phyloP scores from a whole-genome alignment of 2,329 filamentous ascomycete species.

The Apiospora marii region DNA sequence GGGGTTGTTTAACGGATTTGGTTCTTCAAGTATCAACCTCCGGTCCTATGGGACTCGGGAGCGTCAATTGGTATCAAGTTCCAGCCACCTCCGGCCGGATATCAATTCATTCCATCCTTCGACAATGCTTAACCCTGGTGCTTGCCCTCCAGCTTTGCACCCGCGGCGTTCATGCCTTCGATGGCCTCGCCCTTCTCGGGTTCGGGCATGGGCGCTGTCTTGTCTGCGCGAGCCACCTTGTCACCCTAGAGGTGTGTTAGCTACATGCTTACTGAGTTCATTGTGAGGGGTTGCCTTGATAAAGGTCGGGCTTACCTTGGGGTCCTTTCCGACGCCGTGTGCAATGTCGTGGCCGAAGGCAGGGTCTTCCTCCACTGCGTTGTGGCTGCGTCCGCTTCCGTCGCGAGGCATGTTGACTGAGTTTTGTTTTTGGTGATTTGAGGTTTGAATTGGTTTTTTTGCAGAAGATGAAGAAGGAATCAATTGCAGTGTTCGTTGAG shows the following conservation, averaged over 20 bases:
- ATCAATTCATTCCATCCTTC: not conserved
- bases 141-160: slow-evolving; percentile 53
- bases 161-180: slow-evolving; percentile 50
- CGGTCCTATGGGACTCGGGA: no score
- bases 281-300: no score
- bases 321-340: slow-evolving; percentile 52
- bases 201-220: slow-evolving; percentile 57
- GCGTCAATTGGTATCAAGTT: not conserved
- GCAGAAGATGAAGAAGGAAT: not conserved
- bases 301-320: not conserved
- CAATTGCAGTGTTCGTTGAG: not conserved
- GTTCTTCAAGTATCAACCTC: no score
- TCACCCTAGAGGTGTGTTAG: slow-evolving; percentile 30
- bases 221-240: slow-evolving; percentile 56
- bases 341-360: slow-evolving; percentile 50
- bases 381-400: slow-evolving; percentile 57
- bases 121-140: slow-evolving; percentile 46
- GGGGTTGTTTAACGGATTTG: no score
- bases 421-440: not conserved
- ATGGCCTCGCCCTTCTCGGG: slow-evolving; percentile 53
- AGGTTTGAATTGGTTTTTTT: not conserved
- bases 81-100: not conserved
- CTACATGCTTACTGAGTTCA: no score
- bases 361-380: slow-evolving; percentile 45
- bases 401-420: slow-evolving; percentile 56